Evolutionary conservation across 2,329 filamentous ascomycete species (phyloP).

Genomic region (Cladophialophora chaetospira): DNA sequence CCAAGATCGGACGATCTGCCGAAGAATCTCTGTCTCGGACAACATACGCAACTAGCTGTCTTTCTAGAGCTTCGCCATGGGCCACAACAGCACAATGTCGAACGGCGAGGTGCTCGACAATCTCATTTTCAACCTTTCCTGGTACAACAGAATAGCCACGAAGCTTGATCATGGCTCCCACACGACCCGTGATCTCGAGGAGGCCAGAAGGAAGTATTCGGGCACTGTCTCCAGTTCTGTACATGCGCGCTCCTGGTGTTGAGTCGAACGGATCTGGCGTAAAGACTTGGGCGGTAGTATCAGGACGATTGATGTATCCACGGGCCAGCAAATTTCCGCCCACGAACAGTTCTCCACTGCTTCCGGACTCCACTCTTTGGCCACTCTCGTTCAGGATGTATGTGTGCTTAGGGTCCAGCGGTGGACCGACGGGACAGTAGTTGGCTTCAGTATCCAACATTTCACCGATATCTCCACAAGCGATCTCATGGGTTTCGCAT

Average conservation of each 20-base stretch:
- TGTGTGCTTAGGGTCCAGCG: slow-evolving; percentile 66
- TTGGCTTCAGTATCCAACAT: slow-evolving; percentile 65
- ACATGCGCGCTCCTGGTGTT: slow-evolving; percentile 66
- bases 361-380: slow-evolving; percentile 63
- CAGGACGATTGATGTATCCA: slow-evolving; percentile 77
- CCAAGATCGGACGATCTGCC: slow-evolving; percentile 60
- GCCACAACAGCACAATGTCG: slow-evolving; percentile 70
- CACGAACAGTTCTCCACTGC: slow-evolving; percentile 72
- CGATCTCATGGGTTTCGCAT: slow-evolving; percentile 79
- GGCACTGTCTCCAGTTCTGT: slow-evolving; percentile 72
- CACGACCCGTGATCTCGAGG: slow-evolving; percentile 74
- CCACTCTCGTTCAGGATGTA: slow-evolving; percentile 73
- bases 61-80: slow-evolving; percentile 74
- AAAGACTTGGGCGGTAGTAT: slow-evolving; percentile 74
- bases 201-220: slow-evolving; percentile 67
- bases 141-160: slow-evolving; percentile 78
- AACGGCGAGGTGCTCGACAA: slow-evolving; percentile 69
- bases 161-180: slow-evolving; percentile 79
- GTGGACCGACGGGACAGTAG: slow-evolving; percentile 74
- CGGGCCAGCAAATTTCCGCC: slow-evolving; percentile 73
- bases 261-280: slow-evolving; percentile 64
- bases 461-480: slow-evolving; percentile 71
- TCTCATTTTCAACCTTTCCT: slow-evolving; percentile 72
- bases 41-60: slow-evolving; percentile 75
- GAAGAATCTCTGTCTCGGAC: slow-evolving; percentile 66